These are phyloP conservation scores for Zoysia matrella DNA, from an alignment of 202 grass and related monocot genomes.

Conservation along the genomic window DNA sequence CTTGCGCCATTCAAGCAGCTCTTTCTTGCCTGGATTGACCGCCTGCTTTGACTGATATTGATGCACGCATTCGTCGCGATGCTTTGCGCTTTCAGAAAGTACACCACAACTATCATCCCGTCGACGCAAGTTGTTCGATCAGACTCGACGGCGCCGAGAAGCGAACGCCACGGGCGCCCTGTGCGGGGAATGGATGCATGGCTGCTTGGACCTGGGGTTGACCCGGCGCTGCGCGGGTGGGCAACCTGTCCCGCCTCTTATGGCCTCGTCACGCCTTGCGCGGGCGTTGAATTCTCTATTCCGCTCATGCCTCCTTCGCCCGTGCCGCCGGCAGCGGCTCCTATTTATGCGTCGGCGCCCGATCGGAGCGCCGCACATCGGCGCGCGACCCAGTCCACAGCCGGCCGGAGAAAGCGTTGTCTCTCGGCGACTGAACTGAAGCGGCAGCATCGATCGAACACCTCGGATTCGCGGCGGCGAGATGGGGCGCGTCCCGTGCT, in stretches of 20 bases:
- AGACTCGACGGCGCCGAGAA: background rate
- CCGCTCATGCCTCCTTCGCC: constrained; percentile 73
- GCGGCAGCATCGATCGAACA: background rate
- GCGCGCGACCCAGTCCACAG: no score
- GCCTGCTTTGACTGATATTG: background rate
- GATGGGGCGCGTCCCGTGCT: constrained; percentile 94
- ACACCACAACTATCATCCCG: background rate
- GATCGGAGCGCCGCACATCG: constrained; percentile 10
- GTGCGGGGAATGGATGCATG: background rate
- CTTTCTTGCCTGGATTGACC: background rate
- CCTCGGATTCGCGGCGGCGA: background rate
- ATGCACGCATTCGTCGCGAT: constrained; percentile 22
- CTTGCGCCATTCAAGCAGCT: no score
- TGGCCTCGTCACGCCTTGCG: constrained; percentile 64
- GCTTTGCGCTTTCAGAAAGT: background rate
- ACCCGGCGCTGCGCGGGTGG: constrained; percentile 79
- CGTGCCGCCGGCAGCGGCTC: constrained; percentile 17
- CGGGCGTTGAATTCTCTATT: constrained; percentile 98
- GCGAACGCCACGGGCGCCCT: constrained; percentile 26
- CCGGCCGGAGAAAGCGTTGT: no score
- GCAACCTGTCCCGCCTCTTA: constrained; percentile 76
- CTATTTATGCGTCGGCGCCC: constrained; percentile 51
- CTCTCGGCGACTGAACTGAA: background rate
- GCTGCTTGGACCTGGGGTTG: constrained; percentile 52
- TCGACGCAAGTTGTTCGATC: no score